phyloP scores from a whole-genome alignment of 495 filamentous ascomycete species.

The Penicillium canescens region DNA sequence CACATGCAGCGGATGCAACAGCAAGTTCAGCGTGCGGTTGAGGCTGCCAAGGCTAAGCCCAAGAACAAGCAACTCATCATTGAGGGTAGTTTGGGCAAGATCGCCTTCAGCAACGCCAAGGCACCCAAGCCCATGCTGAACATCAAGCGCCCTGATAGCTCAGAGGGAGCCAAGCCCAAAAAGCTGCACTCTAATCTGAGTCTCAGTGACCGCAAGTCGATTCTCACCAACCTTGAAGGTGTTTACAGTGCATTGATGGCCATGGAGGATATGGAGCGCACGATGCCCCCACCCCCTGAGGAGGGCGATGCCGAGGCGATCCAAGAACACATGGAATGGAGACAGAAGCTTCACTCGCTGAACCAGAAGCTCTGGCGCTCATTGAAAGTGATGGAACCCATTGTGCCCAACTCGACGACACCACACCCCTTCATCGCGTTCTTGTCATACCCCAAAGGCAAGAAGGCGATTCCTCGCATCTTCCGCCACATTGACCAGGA shows the following conservation, averaged over 20 bases:
- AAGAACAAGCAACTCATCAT: constrained; percentile 99
- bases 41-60: constrained; percentile 93
- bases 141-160: constrained; percentile 83
- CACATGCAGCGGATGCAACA: constrained; percentile 99
- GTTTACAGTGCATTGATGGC: constrained; percentile 87
- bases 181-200: constrained; percentile 49
- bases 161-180: constrained; percentile 49
- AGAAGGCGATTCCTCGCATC: constrained; percentile 89
- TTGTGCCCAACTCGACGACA: constrained; percentile 65
- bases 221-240: constrained; percentile 79
- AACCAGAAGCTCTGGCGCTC: constrained; percentile 80
- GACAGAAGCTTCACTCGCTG: constrained; percentile 64
- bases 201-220: constrained; percentile 74
- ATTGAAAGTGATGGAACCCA: constrained; percentile 88
- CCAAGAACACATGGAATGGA: constrained; percentile 71
- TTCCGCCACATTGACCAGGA: constrained; percentile 91
- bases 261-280: constrained; percentile 92
- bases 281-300: constrained; percentile 67
- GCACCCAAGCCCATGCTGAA: constrained; percentile 92
- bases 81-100: constrained; percentile 97
- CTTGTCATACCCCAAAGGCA: constrained; percentile 91
- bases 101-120: constrained; percentile 97
- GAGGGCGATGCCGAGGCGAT: constrained; percentile 65
- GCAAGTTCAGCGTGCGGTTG: constrained; percentile 94
- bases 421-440: constrained; percentile 97